Base-by-base conservation (phyloP, 176 grass and related monocot species). In the Aegilops longissima region DNA sequence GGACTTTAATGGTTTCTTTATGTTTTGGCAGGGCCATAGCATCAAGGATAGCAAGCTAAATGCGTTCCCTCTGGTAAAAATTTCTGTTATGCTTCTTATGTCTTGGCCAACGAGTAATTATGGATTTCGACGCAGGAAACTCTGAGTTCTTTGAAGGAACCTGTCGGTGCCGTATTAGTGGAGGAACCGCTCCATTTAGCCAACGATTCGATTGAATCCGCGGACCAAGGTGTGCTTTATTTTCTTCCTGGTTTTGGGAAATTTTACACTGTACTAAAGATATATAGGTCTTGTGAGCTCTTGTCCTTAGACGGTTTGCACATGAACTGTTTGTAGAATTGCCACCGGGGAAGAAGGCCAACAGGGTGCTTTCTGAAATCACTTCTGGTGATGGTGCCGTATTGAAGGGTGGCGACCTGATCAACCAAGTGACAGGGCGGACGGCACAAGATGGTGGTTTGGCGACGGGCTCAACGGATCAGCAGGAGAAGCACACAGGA, bases 251-350 rank as follows among this genome's bases (percentile, higher is more conserved):
- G 21, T 47, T 73, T 47, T 9, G 39, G n/a, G 12, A 47, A 73
- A 73, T 4, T 6, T 45, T 45, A 73, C 39, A 73, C 39, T 25
- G 70, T 47, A 33, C 71, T 64, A 2, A 40, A 40, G 39, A 40
- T 40, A 40, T 40, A 10, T 12, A 5, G 21, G 40, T 54, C 8
- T n/a, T 85, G 13, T 0, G 42, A 67, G 8, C 30, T 65, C 47
- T 8, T 59, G 3, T 77, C 80, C 87, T 83, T 52, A 82, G 51
- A 82, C 16, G 29, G 16, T 64, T 23, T 80, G 69, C 30, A 6
- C 45, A n/a, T 29, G 47, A 88, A 78, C 36, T 79, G 44, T 83
- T 74, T 83, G 58, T 34, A 84, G 90, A 89, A 83, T 86, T 80
- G 40, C 79, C 36, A 21, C 66, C 13, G 49, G 67, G 20, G 30